Conservation (phyloP, 495 filamentous ascomycete species). For the Sporormia fimetaria region DNA sequence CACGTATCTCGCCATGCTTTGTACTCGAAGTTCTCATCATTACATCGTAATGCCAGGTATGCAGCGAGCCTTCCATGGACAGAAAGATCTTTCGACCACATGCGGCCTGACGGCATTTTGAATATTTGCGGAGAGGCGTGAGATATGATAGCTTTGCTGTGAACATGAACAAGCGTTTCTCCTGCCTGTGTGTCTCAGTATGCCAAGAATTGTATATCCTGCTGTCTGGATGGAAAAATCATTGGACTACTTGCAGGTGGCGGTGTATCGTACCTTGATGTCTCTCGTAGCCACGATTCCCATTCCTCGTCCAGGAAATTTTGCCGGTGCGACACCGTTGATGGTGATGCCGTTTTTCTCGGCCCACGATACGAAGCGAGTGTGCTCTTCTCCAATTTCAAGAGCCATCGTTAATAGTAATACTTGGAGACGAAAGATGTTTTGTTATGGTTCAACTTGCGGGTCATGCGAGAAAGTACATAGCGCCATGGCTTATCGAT, state of each 20-base stretch:
- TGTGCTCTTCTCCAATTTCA: conserved; percentile 17
- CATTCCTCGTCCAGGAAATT: conserved; percentile 19
- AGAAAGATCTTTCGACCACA: conserved; percentile 9
- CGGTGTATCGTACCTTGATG: conserved; percentile 17
- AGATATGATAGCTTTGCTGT: conserved; percentile 11
- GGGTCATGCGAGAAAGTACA: too few relatives aligned
- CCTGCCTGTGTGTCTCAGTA: conserved; percentile 11
- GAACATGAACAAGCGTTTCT: conserved; percentile 18
- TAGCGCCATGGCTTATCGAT: too few relatives aligned
- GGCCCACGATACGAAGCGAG: conserved; percentile 17
- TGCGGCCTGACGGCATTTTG: conserved; percentile 8
- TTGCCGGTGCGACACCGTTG: conserved; percentile 19
- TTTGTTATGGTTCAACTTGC: too few relatives aligned
- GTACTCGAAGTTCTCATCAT: conserved; percentile 1
- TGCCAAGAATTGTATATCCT: not conserved
- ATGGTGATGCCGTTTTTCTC: conserved; percentile 16
- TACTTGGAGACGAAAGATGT: too few relatives aligned
- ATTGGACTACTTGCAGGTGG: not conserved
- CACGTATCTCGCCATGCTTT: conserved; percentile 19
- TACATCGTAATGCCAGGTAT: conserved; percentile 7
- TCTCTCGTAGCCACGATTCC: conserved; percentile 22
- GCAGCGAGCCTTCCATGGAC: conserved; percentile 20
- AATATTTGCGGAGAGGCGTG: conserved; percentile 4
- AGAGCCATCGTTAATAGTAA: too few relatives aligned
- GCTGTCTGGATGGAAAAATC: not conserved